Evolutionary conservation across 2,329 filamentous ascomycete species (phyloP), one percentile per base, ranked within the genome.

Genomic region (Fusarium xyrophilum): DNA sequence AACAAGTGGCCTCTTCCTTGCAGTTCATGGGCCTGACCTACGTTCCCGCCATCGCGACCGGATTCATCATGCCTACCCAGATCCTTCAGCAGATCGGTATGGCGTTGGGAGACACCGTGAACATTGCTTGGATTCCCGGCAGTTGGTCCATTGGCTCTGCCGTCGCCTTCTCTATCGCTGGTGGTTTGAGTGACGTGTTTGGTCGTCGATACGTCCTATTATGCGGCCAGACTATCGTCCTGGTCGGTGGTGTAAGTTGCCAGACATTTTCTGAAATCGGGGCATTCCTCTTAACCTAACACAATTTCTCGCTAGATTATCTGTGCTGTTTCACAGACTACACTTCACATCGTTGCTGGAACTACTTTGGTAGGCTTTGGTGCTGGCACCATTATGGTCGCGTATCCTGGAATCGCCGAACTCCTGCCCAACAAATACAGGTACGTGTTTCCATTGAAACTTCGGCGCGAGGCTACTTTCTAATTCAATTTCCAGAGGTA

Each of bases 1-100:
- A 14, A 60, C 54, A 36, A 3, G 2, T 43, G 7, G 3, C 2
- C 5, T 13, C 23, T 11, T 50, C 30, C 19, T 13, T 28, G 13
- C 3, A 61, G 58, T 61, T 61, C 15, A 61, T 61, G 58, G 58
- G 58, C 19, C 2, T 61, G 15, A 61, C 56, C 3, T 61, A 61
- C 21, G n/a, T 61, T 4, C 58, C 58, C 15, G 58, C 58, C 7
- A 61, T 61, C 38, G 58, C 58, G 8, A 61, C 58, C 6, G 58
- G 36, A 3, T 61, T 61, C 2, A 39, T 61, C 13, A 61, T 61
- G 58, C 58, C 58, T 2, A 61, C 58, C 9, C 56, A 61, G 23
- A 61, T 61, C 13, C 19, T 61, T 7, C 58, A 61, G 27, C 58
- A 61, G n/a, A 61, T 61, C 2, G 58, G 56, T 1, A 61, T 44